Evolutionary conservation across 2,329 filamentous ascomycete genomes (phyloP), one percentile per base, ranked within the genome.

Genomic region (Drechslerella coelobrocha): DNA sequence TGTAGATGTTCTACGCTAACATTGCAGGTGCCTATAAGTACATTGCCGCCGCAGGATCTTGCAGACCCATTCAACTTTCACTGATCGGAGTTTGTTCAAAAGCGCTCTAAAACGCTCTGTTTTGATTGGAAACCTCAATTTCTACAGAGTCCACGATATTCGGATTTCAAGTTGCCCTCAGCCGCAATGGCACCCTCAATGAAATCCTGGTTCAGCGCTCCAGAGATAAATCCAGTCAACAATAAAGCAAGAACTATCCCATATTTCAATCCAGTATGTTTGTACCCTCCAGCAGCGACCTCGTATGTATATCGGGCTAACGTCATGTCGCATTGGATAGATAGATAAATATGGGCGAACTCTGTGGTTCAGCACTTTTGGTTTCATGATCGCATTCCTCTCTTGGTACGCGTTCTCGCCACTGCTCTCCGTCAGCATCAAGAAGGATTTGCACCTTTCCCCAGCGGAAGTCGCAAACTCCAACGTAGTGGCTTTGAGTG

Each of bases 351-450:
- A 96, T 81, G 92, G 91, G 37, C 85, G 91, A 5, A 91, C 94
- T 0, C 96, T 95, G 79, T 91, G 92, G 82, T 96, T 96, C 81
- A 89, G 89, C 0, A 94, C 90, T 87, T 84, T 92, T 51, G 90
- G 90, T 1, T 94, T 94, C 79, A 87, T 94, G 84, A 85, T 93
- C 57, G 89, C 90, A 6, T 96, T 96, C 80, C 90, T 91, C 84
- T 92, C 90, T 9, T 96, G 89, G 89, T 96, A 95, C 81, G 89
- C 92, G 1, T 96, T 96, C 79, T 90, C 92, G 73, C 92, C 92
- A 74, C 81, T 94, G 83, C 82, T 90, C 77, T 85, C 87, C 54
- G 85, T 88, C 76, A 91, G 90, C 26, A 95, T 96, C 81, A 88
- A 88, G 78, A 82, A 87, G 73, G 91, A 96, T 77, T 84, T 96